Base-by-base conservation (phyloP, 129 eudicot species). In the Centella asiatica region DNA sequence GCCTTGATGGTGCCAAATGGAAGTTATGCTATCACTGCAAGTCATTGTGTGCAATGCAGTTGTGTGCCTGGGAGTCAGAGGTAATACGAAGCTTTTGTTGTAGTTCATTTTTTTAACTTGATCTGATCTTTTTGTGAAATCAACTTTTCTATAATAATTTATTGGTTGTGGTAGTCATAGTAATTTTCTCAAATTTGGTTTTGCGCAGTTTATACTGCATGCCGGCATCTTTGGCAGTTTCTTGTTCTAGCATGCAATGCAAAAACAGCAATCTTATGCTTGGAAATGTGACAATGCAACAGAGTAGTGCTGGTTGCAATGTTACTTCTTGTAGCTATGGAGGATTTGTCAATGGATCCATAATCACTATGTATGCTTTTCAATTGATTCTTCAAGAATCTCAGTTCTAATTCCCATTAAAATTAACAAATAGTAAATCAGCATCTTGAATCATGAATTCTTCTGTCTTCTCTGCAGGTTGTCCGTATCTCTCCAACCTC, bases 201-300 rank as follows among this genome's bases (percentile, higher is more conserved):
- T 49, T 65, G 5, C 33, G 75, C 83, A 93, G 99, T 68, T 85
- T 93, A 65, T 93, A 87, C 69, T 93, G 99, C 83, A 81, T 62
- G 77, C 96, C 99, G 27, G 85, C 99, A 61, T 83, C 99, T 11
- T 71, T 93, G 71, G 88, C 96, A 1, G 99, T 88, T 68, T 93
- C 96, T 63, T 93, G 99, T 63, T 93, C 99, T 12, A 93, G 99
- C 79, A 93, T 93, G 99, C 99, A 93, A 70, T 93, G 99, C 78
- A 81, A 77, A 59, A 73, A 73, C 65, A 93, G 96, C 56, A 93
- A 87, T 64, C 87, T 93, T 57, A 93, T 88, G 99, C 79, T 93
- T 14, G 99, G 99, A 66, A 93, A 93, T 77, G 73, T 80, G 29
- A 87, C 96, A 3, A 66, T 68, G 64, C 96, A 87, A 62, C 95